Base-by-base conservation (phyloP, 208 protist genomes). In the Plasmodiophora brassicae region DNA sequence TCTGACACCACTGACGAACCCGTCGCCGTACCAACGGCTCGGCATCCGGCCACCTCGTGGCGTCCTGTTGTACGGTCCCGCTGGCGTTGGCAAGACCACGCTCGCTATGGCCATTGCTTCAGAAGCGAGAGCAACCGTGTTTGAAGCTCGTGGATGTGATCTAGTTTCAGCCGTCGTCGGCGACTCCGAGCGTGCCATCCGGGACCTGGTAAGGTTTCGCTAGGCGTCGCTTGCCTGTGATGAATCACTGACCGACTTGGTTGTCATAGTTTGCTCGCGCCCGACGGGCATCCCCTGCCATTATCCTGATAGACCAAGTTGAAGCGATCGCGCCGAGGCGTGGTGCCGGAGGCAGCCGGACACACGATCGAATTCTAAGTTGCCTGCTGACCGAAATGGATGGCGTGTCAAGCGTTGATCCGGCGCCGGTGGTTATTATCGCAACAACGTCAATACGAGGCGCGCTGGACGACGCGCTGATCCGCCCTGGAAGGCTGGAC, bases 251-350 rank as follows among this genome's bases (percentile, higher is more conserved):
- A n/a, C n/a, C n/a, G n/a, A n/a, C n/a, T n/a, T n/a, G n/a, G n/a
- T n/a, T n/a, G n/a, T n/a, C n/a, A n/a, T n/a, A n/a, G n/a, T 99
- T 99, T 92, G 97, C 98, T 90, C 97, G 99, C 35, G 88, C 88
- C 22, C 8, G 36, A 32, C 28, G 98, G 94, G 98, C 99, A 93
- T 93, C 96, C 0, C 98, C 98, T 45, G 91, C 98, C 44, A 99
- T 99, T 92, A 99, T 99, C 90, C 99, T 99, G 93, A 99, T 99
- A 91, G 98, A 99, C 93, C 98, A 99, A 94, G 98, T 99, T 88
- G 98, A 99, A 94, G 96, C 97, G 20, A 99, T 99, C 88, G 99
- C 98, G 8, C 98, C 98, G 65, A 99, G 99, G 94, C 95, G 98
- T 89, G 98, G 99, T 71, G 99, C 99, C 89, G 94, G 84, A 32